Conservation (phyloP, 2,329 filamentous ascomycete genomes). For the Magnaporthales sp. region DNA sequence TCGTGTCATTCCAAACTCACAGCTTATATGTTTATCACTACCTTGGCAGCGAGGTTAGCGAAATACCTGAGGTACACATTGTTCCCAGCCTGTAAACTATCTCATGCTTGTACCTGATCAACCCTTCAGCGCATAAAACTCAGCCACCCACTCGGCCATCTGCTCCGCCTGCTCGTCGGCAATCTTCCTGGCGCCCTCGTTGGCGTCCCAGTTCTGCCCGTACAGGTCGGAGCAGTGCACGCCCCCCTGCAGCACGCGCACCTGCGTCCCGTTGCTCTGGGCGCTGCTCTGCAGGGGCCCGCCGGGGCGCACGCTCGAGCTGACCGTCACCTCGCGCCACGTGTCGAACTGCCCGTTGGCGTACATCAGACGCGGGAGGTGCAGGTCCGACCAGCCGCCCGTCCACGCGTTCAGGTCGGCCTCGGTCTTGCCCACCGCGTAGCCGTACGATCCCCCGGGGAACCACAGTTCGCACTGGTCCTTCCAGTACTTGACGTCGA, state of each 20-base stretch:
- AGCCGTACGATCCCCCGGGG: slow-evolving; percentile 27
- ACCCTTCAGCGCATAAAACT: slow-evolving; percentile 32
- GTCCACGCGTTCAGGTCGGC: slow-evolving; percentile 26
- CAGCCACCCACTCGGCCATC: slow-evolving; percentile 43
- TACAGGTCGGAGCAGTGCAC: slow-evolving; percentile 31
- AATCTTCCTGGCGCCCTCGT: slow-evolving; percentile 38
- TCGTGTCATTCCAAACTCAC: no score
- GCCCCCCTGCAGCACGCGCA: slow-evolving; percentile 25
- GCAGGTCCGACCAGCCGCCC: slow-evolving; percentile 26
- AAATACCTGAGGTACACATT: no score
- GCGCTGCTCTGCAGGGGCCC: slow-evolving; percentile 25
- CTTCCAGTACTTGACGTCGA: slow-evolving; percentile 28
- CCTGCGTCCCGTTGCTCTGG: slow-evolving; percentile 15
- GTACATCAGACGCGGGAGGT: slow-evolving; percentile 28
- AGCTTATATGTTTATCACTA: no score
- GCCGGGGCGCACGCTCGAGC: slow-evolving; percentile 26
- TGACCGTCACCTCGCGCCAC: slow-evolving; percentile 29
- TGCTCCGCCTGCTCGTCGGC: slow-evolving; percentile 40
- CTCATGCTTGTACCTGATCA: no score
- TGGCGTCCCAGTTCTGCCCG: slow-evolving; percentile 37
- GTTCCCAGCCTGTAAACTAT: no score
- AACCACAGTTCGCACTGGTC: slow-evolving; percentile 36
- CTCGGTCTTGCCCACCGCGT: slow-evolving; percentile 21
- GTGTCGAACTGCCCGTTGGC: slow-evolving; percentile 31
- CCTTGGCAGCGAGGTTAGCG: no score